Evolutionary conservation across 768 basidiomycete genomes (phyloP).

Genomic region (Termitomyces titanicus): DNA sequence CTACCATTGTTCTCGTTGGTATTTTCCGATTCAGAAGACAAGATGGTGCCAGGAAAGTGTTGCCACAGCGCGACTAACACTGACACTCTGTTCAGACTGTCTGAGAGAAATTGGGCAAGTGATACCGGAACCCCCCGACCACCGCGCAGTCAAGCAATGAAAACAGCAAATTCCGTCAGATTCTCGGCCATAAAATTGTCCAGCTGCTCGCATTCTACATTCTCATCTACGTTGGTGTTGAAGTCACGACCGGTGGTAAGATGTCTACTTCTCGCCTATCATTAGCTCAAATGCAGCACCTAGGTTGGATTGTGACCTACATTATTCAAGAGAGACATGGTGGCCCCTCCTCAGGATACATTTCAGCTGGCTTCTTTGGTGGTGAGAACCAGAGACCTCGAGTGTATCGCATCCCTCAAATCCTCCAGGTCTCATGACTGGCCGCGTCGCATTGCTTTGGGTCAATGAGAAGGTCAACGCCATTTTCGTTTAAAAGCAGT

Average conservation of each 20-base stretch:
- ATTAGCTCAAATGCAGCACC: background rate
- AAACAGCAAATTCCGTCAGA: constrained; percentile 41
- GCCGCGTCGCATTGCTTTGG: constrained; percentile 54
- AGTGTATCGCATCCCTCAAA: background rate
- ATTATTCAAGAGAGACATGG: constrained; percentile 33
- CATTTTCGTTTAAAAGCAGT: background rate
- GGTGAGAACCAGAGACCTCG: constrained; percentile 2
- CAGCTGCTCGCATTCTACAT: constrained; percentile 63
- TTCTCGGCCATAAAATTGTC: constrained; percentile 48
- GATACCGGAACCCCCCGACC: constrained; percentile 24
- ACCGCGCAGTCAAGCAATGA: constrained; percentile 13
- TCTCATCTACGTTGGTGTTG: constrained; percentile 67
- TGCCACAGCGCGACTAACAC: background rate
- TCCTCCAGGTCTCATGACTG: constrained; percentile 47
- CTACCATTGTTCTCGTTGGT: constrained; percentile 43
- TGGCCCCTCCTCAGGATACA: constrained; percentile 30
- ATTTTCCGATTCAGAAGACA: constrained; percentile 72
- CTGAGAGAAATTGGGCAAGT: constrained; percentile 45
- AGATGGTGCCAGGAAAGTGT: constrained; percentile 45
- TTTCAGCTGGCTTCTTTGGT: constrained; percentile 25
- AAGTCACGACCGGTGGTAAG: constrained; percentile 54
- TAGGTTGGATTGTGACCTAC: constrained; percentile 73
- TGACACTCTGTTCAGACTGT: constrained; percentile 35
- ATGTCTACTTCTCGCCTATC: background rate
- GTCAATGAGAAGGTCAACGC: constrained; percentile 44